These are phyloP conservation scores for Populus deltoides DNA, from an alignment of 345 rosid species.

Conservation along the genomic window DNA sequence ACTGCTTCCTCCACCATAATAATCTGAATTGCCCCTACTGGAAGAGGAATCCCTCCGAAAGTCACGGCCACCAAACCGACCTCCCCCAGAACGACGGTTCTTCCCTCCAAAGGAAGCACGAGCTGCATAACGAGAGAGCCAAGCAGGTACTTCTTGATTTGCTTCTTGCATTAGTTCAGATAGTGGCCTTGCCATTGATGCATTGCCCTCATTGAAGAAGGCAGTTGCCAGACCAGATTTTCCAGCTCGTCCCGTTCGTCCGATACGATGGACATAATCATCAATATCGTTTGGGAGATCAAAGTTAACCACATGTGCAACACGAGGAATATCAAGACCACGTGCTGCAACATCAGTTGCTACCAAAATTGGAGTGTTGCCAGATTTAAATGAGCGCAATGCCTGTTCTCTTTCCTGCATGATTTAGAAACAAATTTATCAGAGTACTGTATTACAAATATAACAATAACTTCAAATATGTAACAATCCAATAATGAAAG, in stretches of 20 bases:
- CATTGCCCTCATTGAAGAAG: constrained; percentile 80
- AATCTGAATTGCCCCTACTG: constrained; percentile 55
- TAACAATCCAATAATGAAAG: neutral
- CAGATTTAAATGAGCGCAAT: constrained; percentile 77
- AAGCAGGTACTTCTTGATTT: constrained; percentile 90
- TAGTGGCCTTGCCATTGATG: constrained; percentile 64
- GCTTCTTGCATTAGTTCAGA: constrained; percentile 88
- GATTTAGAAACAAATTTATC: neutral
- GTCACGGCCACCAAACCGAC: constrained; percentile 90
- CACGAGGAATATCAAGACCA: constrained; percentile 95
- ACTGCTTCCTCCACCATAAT: constrained; percentile 45
- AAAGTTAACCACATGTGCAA: constrained; percentile 90
- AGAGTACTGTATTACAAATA: neutral
- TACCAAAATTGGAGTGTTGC: constrained; percentile 84
- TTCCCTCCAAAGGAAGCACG: constrained; percentile 63
- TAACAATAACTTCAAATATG: neutral
- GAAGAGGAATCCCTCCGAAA: constrained; percentile 66
- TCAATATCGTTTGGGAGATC: constrained; percentile 96
- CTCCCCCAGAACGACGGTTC: constrained; percentile 79
- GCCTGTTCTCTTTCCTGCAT: constrained; percentile 94
- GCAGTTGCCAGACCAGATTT: constrained; percentile 91
- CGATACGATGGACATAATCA: constrained; percentile 95
- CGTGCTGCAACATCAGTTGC: constrained; percentile 97
- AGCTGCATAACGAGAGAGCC: constrained; percentile 83
- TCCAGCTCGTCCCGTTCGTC: constrained; percentile 98